Conservation (phyloP, 2,329 filamentous ascomycete species). For the Chaetomiaceae sp. region DNA sequence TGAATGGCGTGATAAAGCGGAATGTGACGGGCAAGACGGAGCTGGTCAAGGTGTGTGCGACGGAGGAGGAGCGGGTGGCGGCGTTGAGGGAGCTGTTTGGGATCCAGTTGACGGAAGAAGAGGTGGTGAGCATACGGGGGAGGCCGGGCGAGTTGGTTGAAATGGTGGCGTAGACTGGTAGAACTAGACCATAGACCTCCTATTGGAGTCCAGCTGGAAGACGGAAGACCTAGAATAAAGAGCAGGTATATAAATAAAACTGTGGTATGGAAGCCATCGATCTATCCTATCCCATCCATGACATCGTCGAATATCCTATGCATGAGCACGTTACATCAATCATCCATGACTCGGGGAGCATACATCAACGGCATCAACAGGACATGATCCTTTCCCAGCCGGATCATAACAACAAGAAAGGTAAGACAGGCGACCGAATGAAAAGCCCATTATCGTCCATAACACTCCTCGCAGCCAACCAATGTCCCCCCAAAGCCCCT, state of each 20-base stretch:
- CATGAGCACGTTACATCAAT: slow-evolving; percentile 6
- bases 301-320: slow-evolving; percentile 5
- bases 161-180: not conserved
- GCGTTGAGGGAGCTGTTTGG: slow-evolving; percentile 50
- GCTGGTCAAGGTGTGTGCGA: slow-evolving; percentile 43
- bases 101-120: slow-evolving; percentile 47
- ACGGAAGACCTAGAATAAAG: not conserved
- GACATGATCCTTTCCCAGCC: not conserved
- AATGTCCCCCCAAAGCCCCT: not conserved
- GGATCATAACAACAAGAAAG: not conserved
- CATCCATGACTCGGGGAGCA: slow-evolving; percentile 2
- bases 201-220: not conserved
- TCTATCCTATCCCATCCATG: slow-evolving; percentile 6
- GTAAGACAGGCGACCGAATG: not conserved
- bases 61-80: slow-evolving; percentile 50
- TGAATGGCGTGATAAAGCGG: slow-evolving; percentile 49
- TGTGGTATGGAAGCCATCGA: not conserved
- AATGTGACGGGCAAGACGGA: slow-evolving; percentile 48
- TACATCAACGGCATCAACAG: not conserved
- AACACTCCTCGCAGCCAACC: not conserved
- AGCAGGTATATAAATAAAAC: not conserved
- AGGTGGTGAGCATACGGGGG: slow-evolving; percentile 47
- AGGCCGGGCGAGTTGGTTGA: slow-evolving; percentile 42
- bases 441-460: not conserved
- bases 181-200: not conserved